These are phyloP conservation scores for Tremella mesenterica DNA, from an alignment of 768 basidiomycete species.

Conservation along the genomic window DNA sequence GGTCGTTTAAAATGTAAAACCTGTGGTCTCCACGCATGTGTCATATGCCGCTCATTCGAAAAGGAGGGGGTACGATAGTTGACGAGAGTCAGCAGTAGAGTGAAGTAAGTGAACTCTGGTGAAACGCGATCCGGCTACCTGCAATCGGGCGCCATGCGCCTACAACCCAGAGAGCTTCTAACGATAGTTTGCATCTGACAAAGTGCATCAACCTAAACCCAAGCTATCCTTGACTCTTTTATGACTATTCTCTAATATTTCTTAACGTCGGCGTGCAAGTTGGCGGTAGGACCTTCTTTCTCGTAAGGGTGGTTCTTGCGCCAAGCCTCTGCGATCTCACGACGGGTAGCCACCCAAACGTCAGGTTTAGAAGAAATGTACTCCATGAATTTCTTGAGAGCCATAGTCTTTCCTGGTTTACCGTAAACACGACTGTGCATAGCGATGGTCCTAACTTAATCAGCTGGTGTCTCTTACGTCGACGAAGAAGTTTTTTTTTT, in stretches of 20 bases:
- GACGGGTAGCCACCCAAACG: conserved; percentile 25
- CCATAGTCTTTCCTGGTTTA: conserved; percentile 26
- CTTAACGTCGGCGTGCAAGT: not conserved
- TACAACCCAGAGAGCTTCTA: not conserved
- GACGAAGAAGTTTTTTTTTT: not conserved
- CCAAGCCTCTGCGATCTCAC: conserved; percentile 23
- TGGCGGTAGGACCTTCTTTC: conserved; percentile 10
- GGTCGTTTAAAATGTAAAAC: too few species aligned
- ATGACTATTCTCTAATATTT: not conserved
- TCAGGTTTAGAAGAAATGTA: conserved; percentile 22
- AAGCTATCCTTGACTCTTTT: too few species aligned
- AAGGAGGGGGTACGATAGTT: too few species aligned
- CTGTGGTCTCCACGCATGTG: too few species aligned
- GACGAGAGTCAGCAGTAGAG: too few species aligned
- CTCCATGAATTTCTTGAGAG: conserved; percentile 27
- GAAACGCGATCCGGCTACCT: not conserved
- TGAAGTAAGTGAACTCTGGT: too few species aligned
- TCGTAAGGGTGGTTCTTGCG: conserved; percentile 25
- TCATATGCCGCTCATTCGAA: too few species aligned
- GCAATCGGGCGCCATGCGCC: not conserved
- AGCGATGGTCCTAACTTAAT: conserved; percentile 19
- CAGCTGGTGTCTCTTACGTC: not conserved
- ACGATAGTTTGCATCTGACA: too few species aligned
- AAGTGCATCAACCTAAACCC: too few species aligned
- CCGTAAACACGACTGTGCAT: conserved; percentile 32